phyloP scores from a whole-genome alignment of 257 asterid species.

The Gentiana straminea region DNA sequence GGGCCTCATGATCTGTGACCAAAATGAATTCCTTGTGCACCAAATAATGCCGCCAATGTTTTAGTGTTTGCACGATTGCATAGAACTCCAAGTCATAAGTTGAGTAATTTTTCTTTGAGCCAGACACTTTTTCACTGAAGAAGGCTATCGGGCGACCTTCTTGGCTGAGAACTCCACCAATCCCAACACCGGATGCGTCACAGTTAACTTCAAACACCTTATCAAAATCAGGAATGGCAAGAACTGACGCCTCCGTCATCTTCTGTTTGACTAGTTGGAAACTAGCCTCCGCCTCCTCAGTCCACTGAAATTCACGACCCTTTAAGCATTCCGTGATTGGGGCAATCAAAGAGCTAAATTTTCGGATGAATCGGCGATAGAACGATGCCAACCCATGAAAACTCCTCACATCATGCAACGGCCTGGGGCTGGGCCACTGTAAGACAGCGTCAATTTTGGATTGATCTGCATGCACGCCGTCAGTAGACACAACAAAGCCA shows the following conservation, averaged over 20 bases:
- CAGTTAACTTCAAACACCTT: conserved; percentile 10
- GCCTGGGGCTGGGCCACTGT: neutral
- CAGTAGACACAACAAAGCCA: neutral
- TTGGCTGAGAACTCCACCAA: conserved; percentile 8
- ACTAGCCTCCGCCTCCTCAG: neutral
- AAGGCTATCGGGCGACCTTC: neutral
- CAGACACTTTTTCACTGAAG: conserved; percentile 7
- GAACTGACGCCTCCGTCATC: neutral
- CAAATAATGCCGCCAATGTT: neutral
- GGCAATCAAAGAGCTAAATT: neutral
- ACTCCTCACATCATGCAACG: neutral
- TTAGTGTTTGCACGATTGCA: neutral
- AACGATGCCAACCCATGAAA: too few species aligned
- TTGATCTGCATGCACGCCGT: too few species aligned
- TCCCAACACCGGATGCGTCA: conserved; percentile 5
- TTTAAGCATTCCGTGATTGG: neutral
- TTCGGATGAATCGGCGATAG: neutral
- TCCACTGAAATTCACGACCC: neutral
- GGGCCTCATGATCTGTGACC: neutral
- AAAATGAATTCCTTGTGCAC: neutral
- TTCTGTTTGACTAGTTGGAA: neutral
- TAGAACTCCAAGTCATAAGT: conserved; percentile 4
- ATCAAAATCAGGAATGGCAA: neutral
- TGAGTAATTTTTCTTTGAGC: neutral
- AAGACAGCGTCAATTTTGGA: neutral